Base-by-base conservation (phyloP, 805 yeast species). In the Isabelozyma pseudorhagii region DNA sequence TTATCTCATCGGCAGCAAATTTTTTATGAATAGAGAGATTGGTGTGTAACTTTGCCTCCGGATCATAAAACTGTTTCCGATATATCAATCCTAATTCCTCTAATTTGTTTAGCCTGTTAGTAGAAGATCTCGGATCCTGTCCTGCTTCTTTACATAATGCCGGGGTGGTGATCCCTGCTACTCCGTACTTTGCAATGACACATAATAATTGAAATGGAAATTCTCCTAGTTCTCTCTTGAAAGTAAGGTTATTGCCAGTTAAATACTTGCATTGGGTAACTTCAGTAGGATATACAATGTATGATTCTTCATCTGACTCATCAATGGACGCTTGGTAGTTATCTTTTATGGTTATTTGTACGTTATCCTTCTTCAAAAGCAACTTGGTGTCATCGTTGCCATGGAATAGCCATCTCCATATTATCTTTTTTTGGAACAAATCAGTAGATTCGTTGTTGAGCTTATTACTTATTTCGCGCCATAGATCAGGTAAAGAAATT, bases 41-140 rank as follows among this genome's bases (percentile, higher is more conserved):
- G 7, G 89, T 80, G 41, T 78, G 80, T 49, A 78, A 80, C 2
- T 82, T 79, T 36, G 77, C 66, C 17, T 48, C 53, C 9, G 67
- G 64, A 46, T 67, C 60, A 50, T 60, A 74, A 11, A 62, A 65
- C 42, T 54, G 64, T 9, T 57, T 61, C 46, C 75, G 80, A 18
- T 66, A 66, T 5, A 84, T 76, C 14, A 83, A 64, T 17, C 80
- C 81, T 38, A 72, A 61, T 8, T 73, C 79, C 50, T 75, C 80
- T 15, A 87, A 66, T 41, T 75, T 74, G 56, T 79, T 82, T 46
- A 85, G 69, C 55, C 94, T 73, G 0, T 82, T 72, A 0, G 91
- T 83, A 40, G 85, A 70, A 50, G 91, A 84, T 54, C 93, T 74
- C 14, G 84, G 80, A 57, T 87, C 94, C 64, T 87, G 94, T 8